phyloP scores from a whole-genome alignment of 2,329 filamentous ascomycete genomes.

The Dactylellina haptotyla region DNA sequence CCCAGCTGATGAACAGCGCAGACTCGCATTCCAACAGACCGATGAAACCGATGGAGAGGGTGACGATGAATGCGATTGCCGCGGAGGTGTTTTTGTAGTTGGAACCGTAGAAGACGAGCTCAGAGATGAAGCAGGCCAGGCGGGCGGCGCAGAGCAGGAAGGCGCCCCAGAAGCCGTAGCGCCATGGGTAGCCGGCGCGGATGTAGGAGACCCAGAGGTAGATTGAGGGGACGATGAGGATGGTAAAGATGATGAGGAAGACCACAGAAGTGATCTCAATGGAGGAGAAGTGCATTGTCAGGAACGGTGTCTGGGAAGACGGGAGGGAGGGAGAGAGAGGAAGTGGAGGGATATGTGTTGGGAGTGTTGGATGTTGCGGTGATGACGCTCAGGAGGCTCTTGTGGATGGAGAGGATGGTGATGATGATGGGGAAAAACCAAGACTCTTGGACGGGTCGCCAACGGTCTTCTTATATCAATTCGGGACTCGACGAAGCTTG shows the following conservation, averaged over 20 bases:
- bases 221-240: conserved; percentile 40
- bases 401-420: background rate
- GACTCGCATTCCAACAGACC: conserved; percentile 47
- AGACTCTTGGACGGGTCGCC: too few relatives aligned
- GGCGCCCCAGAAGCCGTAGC: conserved; percentile 53
- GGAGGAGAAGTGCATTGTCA: conserved; percentile 34
- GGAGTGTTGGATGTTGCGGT: conserved; percentile 26
- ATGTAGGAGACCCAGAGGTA: conserved; percentile 48
- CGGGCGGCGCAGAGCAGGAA: conserved; percentile 45
- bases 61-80: conserved; percentile 43
- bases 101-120: conserved; percentile 48
- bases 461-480: too few relatives aligned
- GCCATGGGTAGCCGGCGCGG: conserved; percentile 41
- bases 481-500: too few relatives aligned
- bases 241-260: conserved; percentile 34
- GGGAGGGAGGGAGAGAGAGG: background rate
- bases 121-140: conserved; percentile 49
- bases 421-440: too few relatives aligned
- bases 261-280: conserved; percentile 44
- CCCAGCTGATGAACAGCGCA: conserved; percentile 43
- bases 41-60: conserved; percentile 45
- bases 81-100: conserved; percentile 35
- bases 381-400: background rate
- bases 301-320: background rate
- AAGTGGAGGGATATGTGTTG: conserved; percentile 11